Evolutionary conservation across 208 protist species (phyloP).

Genomic region (Crithidia bombi): DNA sequence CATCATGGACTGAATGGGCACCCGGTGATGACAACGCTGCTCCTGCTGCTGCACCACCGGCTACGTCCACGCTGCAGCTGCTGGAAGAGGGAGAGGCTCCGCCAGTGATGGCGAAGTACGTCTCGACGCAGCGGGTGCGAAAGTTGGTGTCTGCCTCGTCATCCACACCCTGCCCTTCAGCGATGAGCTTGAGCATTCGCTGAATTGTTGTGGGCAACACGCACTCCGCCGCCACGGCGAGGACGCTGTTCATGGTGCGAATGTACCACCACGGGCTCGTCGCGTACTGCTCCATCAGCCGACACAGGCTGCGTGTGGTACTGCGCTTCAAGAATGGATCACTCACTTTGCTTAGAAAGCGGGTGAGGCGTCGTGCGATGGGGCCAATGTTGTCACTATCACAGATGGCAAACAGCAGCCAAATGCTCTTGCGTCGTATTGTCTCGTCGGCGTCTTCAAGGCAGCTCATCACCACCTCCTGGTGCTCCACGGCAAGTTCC

Average conservation of each 20-base stretch:
- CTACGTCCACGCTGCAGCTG: background rate
- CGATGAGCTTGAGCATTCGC: constrained; percentile 93
- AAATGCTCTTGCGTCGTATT: constrained; percentile 93
- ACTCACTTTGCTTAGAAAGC: constrained; percentile 54
- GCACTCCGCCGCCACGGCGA: constrained; percentile 80
- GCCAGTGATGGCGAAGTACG: constrained; percentile 78
- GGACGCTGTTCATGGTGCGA: constrained; percentile 91
- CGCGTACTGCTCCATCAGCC: constrained; percentile 85
- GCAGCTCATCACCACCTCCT: constrained; percentile 94
- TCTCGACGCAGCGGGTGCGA: constrained; percentile 71
- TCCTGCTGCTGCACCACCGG: background rate
- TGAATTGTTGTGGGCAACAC: constrained; percentile 73
- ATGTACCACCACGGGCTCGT: constrained; percentile 77
- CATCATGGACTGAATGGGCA: background rate
- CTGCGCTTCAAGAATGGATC: constrained; percentile 79
- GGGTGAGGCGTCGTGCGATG: constrained; percentile 90
- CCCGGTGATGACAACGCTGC: background rate
- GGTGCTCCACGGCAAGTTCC: constrained; percentile 87
- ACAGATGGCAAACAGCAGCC: constrained; percentile 95
- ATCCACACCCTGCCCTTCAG: constrained; percentile 78
- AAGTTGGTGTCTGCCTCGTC: constrained; percentile 72
- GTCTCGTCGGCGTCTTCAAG: constrained; percentile 95
- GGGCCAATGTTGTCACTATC: constrained; percentile 92
- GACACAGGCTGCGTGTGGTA: constrained; percentile 79
- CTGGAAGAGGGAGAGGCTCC: background rate